Conservation (phyloP, 2,329 filamentous ascomycete species). For the Alternaria conjuncta region DNA sequence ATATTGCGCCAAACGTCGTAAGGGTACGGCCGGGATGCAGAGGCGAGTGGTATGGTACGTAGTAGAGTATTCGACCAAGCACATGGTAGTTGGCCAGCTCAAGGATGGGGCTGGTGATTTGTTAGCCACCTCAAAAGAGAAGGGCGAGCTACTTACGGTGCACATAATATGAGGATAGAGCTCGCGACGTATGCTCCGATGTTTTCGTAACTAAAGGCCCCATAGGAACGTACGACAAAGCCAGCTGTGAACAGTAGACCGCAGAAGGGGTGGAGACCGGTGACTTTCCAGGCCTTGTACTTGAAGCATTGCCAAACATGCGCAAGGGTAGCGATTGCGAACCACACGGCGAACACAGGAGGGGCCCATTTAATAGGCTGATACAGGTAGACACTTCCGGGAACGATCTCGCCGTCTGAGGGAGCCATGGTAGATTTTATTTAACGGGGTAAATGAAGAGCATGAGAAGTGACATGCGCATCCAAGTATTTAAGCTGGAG, state of each 20-base stretch:
- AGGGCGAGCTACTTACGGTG: conserved; percentile 32
- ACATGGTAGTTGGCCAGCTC: conserved; percentile 63
- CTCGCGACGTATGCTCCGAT: conserved; percentile 47
- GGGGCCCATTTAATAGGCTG: conserved; percentile 60
- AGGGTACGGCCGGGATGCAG: conserved; percentile 63
- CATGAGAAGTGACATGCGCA: not conserved
- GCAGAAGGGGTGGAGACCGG: conserved; percentile 60
- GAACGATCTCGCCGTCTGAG: conserved; percentile 6
- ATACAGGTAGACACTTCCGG: conserved; percentile 47
- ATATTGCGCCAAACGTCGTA: conserved; percentile 62
- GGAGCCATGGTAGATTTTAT: not conserved
- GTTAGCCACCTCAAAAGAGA: not conserved
- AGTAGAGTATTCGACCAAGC: conserved; percentile 64
- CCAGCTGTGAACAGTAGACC: conserved; percentile 61
- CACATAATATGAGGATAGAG: conserved; percentile 41
- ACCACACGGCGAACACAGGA: conserved; percentile 57
- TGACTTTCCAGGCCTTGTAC: conserved; percentile 62
- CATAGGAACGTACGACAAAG: conserved; percentile 61
- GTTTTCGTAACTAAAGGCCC: conserved; percentile 57
- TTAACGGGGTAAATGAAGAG: not conserved
- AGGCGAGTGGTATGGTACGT: conserved; percentile 64
- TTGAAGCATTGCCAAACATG: conserved; percentile 62
- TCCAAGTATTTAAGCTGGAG: not conserved
- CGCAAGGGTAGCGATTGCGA: conserved; percentile 49
- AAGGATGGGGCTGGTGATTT: conserved; percentile 18